Base-by-base conservation (phyloP, 352 stramenopile species). In the Pythium volutum region DNA sequence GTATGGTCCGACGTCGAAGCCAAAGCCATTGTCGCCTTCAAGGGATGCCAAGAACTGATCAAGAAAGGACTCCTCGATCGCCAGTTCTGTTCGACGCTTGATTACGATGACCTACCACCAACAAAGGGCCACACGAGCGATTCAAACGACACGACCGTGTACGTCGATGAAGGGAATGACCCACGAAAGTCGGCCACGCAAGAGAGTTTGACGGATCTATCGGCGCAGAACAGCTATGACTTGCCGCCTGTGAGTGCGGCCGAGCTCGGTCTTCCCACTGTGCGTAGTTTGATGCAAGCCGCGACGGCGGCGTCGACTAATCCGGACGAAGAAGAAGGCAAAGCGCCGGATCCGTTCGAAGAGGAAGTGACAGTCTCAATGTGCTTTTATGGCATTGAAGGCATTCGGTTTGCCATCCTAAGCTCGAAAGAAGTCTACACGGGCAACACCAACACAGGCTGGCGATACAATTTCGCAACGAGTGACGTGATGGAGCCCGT, bases 221-320 rank as follows among this genome's bases (percentile, higher is more conserved):
- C 77, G 50, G 89, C 81, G 8, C 86, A 95, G 48, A 89, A 84
- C 47, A 90, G 80, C 26, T 95, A 95, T 51, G 86, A 95, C 62
- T 64, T 95, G 34, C 86, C 86, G 0, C 82, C 86, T 8, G 81
- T 89, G n/a, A 91, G 81, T 59, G 86, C 84, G 0, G 67, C 58
- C 1, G 84, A 93, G 34, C 69, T 95, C 23, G 87, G 81, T 51
- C 68, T 95, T 22, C 66, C 71, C 16, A 70, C 84, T 14, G 79
- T 95, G 61, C 79, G 79, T 38, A 91, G 71, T 25, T 48, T 89
- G 18, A 33, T 80, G 18, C 55, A 10, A 4, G 10, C 52, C 1
- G 34, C 34, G 2, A 52, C 23, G 15, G 12, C n/a, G 31, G 29
- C 29, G 29, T 33, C 29, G 14, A 65, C 38, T n/a, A 34, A 34